Percentiles rank a stretch among this genome's conserved stretches.
These are phyloP conservation scores for Blumeria graminis DNA, from an alignment of 2,329 filamentous ascomycete genomes.

Conservation along the genomic window DNA sequence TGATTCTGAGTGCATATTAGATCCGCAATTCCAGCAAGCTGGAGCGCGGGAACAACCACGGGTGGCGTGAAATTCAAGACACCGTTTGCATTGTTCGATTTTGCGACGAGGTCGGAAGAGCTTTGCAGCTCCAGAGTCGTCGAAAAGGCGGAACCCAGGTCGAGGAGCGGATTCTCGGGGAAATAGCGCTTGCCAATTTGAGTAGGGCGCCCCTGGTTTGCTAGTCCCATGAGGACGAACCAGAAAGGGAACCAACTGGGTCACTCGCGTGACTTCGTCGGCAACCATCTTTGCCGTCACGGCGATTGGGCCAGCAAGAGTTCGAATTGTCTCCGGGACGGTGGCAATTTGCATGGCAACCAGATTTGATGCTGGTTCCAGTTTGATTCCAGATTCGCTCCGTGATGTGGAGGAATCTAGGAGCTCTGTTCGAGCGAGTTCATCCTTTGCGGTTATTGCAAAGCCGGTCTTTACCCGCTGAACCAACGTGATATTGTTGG, in stretches of 20 bases:
- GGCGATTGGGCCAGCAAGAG: no score
- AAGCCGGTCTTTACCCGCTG: no score
- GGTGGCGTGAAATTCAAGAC: not conserved
- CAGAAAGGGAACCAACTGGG: not conserved
- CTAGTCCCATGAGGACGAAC: not conserved
- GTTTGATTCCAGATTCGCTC: no score
- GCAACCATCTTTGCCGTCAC: no score
- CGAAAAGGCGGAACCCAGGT: not conserved
- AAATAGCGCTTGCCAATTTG: not conserved
- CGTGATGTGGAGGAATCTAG: no score
- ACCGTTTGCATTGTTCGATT: not conserved
- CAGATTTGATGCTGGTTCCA: no score
- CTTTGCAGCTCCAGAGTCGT: not conserved
- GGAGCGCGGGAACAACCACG: not conserved
- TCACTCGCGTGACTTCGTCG: no score
- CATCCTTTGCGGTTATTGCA: no score
- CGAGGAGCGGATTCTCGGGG: not conserved
- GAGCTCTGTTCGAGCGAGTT: no score
- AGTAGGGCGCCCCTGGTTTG: not conserved
- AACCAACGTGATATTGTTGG: no score
- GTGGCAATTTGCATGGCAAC: no score
- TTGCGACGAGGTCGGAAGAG: constrained; percentile 18
- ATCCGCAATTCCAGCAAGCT: not conserved
- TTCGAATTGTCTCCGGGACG: no score
- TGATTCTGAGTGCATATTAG: not conserved